phyloP scores from a whole-genome alignment of 108 stramenopile species.

The Mediolabrus comicus region DNA sequence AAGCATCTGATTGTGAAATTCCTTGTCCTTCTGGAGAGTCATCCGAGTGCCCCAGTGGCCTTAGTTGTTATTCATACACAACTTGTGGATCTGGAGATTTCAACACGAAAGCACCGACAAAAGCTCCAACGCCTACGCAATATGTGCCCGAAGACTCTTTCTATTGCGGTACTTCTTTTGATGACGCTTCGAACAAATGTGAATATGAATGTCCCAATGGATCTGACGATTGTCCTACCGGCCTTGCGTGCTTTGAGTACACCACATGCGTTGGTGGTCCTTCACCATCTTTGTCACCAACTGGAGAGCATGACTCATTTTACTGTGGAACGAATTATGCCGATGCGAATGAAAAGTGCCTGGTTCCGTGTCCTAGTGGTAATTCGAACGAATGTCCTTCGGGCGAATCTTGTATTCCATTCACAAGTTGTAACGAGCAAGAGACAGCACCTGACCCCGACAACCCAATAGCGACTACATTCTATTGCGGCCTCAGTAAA shows the following conservation, averaged over 20 bases:
- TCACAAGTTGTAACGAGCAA: slow-evolving; percentile 33
- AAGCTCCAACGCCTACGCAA: slow-evolving; percentile 8
- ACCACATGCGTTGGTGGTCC: slow-evolving; percentile 33
- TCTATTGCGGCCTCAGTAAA: slow-evolving; percentile 37
- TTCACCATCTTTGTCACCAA: slow-evolving; percentile 4
- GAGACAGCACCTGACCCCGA: background rate
- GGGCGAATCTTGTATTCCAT: slow-evolving; percentile 56
- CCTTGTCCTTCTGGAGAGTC: slow-evolving; percentile 73
- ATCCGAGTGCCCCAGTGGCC: slow-evolving; percentile 64
- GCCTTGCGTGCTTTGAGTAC: slow-evolving; percentile 35
- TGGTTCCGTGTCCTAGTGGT: slow-evolving; percentile 67
- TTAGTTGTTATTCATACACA: slow-evolving; percentile 82
- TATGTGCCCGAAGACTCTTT: slow-evolving; percentile 31
- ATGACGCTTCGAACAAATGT: slow-evolving; percentile 28
- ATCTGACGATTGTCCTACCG: slow-evolving; percentile 20
- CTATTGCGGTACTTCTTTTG: slow-evolving; percentile 37
- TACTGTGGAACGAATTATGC: slow-evolving; percentile 77
- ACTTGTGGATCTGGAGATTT: slow-evolving; percentile 63
- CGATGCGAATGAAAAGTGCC: slow-evolving; percentile 71
- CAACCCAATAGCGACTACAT: slow-evolving; percentile 21
- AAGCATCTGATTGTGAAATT: slow-evolving; percentile 45
- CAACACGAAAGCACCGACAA: slow-evolving; percentile 26
- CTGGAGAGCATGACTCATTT: slow-evolving; percentile 27
- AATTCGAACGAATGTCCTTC: slow-evolving; percentile 67
- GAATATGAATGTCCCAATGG: slow-evolving; percentile 36